Percentiles rank a stretch among this genome's conserved stretches.
These are phyloP conservation scores for Geotrichum carabidarum DNA, from an alignment of 1,139 yeast genomes.

Conservation along the genomic window DNA sequence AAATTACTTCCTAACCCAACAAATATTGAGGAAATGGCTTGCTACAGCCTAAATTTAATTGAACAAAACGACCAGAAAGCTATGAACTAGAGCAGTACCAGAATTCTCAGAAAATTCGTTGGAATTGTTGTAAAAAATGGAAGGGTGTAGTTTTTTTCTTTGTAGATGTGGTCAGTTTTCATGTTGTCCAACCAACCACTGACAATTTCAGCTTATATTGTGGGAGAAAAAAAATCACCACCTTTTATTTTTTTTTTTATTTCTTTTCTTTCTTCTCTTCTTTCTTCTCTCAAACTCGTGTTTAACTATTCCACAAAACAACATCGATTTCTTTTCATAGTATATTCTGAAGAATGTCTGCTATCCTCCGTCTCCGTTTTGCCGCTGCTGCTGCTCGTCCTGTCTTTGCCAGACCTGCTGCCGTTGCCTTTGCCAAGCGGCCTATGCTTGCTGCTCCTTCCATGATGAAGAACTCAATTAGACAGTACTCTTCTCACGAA, in stretches of 20 bases:
- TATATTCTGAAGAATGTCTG: slow-evolving; percentile 19
- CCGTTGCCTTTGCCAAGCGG: slow-evolving; percentile 21
- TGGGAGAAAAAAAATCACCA: slow-evolving; percentile 3
- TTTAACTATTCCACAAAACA: slow-evolving; percentile 13
- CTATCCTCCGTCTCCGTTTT: slow-evolving; percentile 23
- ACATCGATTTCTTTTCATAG: slow-evolving; percentile 1
- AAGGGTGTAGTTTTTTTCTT: too few species aligned
- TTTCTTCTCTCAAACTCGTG: neutral
- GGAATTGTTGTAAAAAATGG: neutral
- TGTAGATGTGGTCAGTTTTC: too few species aligned
- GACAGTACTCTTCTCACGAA: slow-evolving; percentile 67
- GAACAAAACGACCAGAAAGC: too few species aligned
- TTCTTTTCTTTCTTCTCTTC: neutral
- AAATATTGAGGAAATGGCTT: too few species aligned
- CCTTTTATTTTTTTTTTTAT: neutral
- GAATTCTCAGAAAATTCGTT: too few species aligned
- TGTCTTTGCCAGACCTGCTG: slow-evolving; percentile 25
- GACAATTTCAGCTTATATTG: slow-evolving; percentile 9
- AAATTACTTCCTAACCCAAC: too few species aligned
- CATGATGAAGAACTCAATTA: slow-evolving; percentile 32
- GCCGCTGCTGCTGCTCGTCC: slow-evolving; percentile 23
- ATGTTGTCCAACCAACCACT: slow-evolving; percentile 15
- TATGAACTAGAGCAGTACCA: too few species aligned
- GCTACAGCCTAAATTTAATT: too few species aligned
- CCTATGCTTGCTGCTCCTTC: slow-evolving; percentile 36